Evolutionary conservation across 192 early-diverging fungal genomes (phyloP), one percentile per base, ranked within the genome.

Genomic region (Umbelopsis sp.): DNA sequence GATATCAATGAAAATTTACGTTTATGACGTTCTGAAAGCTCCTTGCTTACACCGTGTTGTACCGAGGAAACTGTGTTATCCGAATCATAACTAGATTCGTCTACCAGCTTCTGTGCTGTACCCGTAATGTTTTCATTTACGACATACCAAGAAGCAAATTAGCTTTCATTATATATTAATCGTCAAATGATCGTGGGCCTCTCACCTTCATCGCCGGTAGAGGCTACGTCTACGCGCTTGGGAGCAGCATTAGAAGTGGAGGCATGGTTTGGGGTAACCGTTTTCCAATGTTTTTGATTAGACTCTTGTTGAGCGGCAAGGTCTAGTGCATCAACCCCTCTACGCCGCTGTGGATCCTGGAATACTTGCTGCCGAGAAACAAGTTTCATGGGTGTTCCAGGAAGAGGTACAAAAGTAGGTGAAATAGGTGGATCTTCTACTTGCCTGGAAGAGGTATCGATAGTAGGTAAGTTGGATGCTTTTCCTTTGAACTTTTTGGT

Each of bases 261-360:
- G 17, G 11, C 31, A 20, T 32, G 3, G n/a, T 62, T 31, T 12
- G 26, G 5, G 14, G 32, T 34, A 5, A 34, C 17, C 4, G 56
- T 14, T 34, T 62, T 62, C 56, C 56, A 62, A n/a, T 62, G 31
- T 12, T 62, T 62, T 20, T 62, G 31, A 32, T 62, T 62, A 4
- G 56, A 62, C 8, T 62, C 56, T 20, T 32, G 26, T 34, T 62
- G 56, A 0, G 56, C 56, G 1, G 26, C 56, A 11, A 62, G 8
- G 26, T 62, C 56, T 1, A 62, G n/a, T 12, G 56, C 56, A 17
- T 62, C 56, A 32, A 62, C 56, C 17, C 56, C 56, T 34, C 56
- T 22, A 0, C 56, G 56, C 26, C 56, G 26, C 26, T 62, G 56
- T 20, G 56, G 56, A 62, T 62, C 56, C 31, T 29, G 20, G 2